These are phyloP conservation scores for Purshia tridentata DNA, from an alignment of 306 rosid species.

Conservation along the genomic window DNA sequence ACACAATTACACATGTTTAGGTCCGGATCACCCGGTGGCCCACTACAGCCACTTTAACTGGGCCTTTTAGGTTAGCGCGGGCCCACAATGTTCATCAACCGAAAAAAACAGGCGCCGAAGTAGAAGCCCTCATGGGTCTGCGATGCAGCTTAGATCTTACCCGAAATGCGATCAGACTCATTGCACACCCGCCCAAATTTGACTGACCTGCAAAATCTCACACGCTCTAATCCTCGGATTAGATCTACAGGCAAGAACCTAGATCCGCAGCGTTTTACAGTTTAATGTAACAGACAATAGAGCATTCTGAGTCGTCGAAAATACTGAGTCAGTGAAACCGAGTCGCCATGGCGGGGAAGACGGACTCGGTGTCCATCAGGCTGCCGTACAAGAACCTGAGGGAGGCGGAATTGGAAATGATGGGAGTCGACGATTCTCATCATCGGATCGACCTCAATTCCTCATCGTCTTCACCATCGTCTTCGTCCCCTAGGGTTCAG, in stretches of 20 bases:
- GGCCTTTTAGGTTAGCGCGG: background rate
- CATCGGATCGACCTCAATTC: conserved; percentile 55
- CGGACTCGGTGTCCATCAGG: conserved; percentile 59
- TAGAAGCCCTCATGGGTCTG: conserved; percentile 34
- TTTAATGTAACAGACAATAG: conserved; percentile 30
- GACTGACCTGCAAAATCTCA: conserved; percentile 22
- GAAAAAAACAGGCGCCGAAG: conserved; percentile 6
- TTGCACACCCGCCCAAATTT: conserved; percentile 49
- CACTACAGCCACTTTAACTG: background rate
- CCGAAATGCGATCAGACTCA: conserved; percentile 26
- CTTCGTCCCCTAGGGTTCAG: conserved; percentile 23
- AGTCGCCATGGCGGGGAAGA: conserved; percentile 59
- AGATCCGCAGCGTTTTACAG: background rate
- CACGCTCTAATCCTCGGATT: background rate
- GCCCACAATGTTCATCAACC: conserved; percentile 5
- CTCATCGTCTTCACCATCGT: conserved; percentile 35
- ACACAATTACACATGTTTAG: background rate
- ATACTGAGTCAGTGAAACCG: conserved; percentile 32
- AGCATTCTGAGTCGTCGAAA: conserved; percentile 5
- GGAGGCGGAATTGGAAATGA: conserved; percentile 72
- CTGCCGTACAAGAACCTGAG: conserved; percentile 79
- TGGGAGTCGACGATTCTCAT: conserved; percentile 43
- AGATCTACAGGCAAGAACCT: conserved; percentile 17
- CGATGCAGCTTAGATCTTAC: conserved; percentile 30
- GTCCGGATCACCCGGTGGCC: background rate